These are phyloP conservation scores for Cymbidium sinense DNA, from an alignment of 106 monocot genomes.

Conservation along the genomic window DNA sequence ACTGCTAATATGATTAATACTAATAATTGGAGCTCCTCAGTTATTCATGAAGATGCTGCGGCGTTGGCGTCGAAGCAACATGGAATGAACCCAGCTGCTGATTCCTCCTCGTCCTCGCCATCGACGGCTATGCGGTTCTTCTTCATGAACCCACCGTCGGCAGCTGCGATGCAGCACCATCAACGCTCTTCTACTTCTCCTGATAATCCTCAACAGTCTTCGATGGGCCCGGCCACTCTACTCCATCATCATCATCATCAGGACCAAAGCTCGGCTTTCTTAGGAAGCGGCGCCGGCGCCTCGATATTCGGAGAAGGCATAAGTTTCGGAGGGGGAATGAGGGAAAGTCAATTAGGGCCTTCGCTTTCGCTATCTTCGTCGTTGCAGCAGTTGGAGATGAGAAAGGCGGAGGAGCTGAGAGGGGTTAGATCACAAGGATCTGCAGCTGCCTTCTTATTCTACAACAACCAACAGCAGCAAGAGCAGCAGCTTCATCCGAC, in stretches of 20 bases:
- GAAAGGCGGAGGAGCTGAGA: conserved; percentile 60
- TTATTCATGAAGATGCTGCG: not conserved
- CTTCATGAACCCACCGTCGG: conserved; percentile 29
- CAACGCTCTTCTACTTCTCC: conserved; percentile 30
- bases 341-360: conserved; percentile 59
- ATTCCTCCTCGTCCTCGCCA: not conserved
- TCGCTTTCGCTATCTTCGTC: conserved; percentile 70
- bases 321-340: conserved; percentile 17
- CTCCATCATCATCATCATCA: conserved; percentile 21
- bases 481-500: conserved; percentile 12
- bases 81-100: conserved; percentile 13
- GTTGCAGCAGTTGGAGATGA: conserved; percentile 68
- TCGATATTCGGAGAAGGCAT: conserved; percentile 7
- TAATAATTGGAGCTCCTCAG: not conserved
- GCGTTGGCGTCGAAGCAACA: not conserved
- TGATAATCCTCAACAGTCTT: not conserved
- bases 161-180: conserved; percentile 17
- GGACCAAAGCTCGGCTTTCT: conserved; percentile 9
- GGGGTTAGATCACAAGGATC: conserved; percentile 17
- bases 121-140: conserved; percentile 55
- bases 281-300: not conserved
- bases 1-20: not conserved
- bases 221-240: conserved; percentile 9
- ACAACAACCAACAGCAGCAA: conserved; percentile 24
- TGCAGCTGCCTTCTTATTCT: conserved; percentile 35